These are phyloP conservation scores for Penicillium chermesinum DNA, from an alignment of 495 filamentous ascomycete species.

Conservation along the genomic window DNA sequence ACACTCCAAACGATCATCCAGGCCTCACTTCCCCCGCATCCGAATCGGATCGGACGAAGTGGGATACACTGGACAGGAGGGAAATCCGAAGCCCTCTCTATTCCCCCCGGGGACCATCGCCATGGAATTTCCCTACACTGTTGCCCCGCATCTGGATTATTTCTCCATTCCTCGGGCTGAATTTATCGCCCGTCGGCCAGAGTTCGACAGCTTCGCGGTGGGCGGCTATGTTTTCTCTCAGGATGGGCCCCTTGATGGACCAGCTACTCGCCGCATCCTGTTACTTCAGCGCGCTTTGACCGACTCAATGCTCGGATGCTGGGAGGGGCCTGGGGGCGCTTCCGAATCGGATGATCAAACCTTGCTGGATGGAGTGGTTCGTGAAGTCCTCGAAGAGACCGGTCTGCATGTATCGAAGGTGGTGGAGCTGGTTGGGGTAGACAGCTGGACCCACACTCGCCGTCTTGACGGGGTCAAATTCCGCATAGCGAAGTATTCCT, in stretches of 20 bases:
- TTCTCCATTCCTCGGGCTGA: conserved; percentile 31
- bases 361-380: conserved; percentile 48
- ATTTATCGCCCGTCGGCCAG: conserved; percentile 28
- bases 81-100: too few relatives aligned
- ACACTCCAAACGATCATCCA: background rate
- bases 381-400: conserved; percentile 57
- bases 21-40: background rate
- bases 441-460: conserved; percentile 26
- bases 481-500: conserved; percentile 30
- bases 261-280: conserved; percentile 30
- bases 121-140: conserved; percentile 23
- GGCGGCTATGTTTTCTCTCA: conserved; percentile 41
- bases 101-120: too few relatives aligned
- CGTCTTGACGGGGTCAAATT: conserved; percentile 10
- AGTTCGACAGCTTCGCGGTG: conserved; percentile 33
- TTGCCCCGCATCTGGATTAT: conserved; percentile 35
- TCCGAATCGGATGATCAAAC: conserved; percentile 44
- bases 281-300: conserved; percentile 49
- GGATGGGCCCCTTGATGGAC: conserved; percentile 1
- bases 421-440: conserved; percentile 35
- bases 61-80: too few relatives aligned
- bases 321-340: conserved; percentile 58
- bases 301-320: conserved; percentile 40
- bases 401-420: conserved; percentile 47
- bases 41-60: too few relatives aligned